Percentiles rank a stretch among this genome's conserved stretches.
Evolutionary conservation across 2,329 filamentous ascomycete genomes (phyloP).

Genomic region (Fusarium azukiicola): DNA sequence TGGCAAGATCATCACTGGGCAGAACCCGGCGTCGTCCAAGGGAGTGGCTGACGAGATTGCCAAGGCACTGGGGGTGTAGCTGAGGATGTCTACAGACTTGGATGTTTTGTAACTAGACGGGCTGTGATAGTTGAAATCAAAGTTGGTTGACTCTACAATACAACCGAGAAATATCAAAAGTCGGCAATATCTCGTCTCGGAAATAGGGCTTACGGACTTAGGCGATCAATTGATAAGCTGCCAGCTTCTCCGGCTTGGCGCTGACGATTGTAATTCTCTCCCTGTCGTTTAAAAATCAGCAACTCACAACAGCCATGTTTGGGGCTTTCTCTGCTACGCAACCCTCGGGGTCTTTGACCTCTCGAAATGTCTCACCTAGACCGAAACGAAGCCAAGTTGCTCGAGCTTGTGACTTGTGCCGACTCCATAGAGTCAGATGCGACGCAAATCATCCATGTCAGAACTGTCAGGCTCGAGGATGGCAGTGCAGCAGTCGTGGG

Average conservation of each 20-base stretch:
- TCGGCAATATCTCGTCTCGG: background rate
- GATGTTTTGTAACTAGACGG: background rate
- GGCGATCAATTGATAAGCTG: constrained; percentile 3
- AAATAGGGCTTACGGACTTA: constrained; percentile 12
- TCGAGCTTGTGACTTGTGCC: background rate
- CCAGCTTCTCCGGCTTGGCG: background rate
- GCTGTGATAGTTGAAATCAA: background rate
- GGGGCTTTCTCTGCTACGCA: background rate
- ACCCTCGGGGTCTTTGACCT: background rate
- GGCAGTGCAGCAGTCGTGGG: constrained; percentile 3
- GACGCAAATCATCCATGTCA: constrained; percentile 1
- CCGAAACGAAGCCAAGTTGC: background rate
- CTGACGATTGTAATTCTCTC: background rate
- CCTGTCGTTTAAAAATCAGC: background rate
- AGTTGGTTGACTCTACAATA: background rate
- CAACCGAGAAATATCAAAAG: background rate
- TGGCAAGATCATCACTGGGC: constrained; percentile 75
- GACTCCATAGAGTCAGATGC: background rate
- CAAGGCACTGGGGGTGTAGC: constrained; percentile 10
- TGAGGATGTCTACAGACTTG: background rate
- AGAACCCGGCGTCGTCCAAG: constrained; percentile 75
- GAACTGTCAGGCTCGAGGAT: background rate
- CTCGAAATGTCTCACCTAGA: background rate
- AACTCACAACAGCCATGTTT: background rate
- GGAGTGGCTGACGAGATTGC: constrained; percentile 72